These are phyloP conservation scores for Paramyrothecium sp. DNA, from an alignment of 2,329 filamentous ascomycete species.

Conservation along the genomic window DNA sequence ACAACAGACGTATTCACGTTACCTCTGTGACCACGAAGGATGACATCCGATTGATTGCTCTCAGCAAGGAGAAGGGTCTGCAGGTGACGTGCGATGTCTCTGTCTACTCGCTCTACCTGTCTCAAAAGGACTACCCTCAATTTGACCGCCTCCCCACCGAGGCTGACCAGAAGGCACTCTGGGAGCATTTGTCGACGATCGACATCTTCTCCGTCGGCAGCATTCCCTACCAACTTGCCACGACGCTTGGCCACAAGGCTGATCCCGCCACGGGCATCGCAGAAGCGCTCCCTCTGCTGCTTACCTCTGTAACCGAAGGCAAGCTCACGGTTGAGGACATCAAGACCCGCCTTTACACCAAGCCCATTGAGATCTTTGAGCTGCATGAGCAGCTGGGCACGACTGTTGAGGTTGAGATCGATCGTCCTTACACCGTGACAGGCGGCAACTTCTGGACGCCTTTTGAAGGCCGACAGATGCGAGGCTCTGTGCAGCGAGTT, in stretches of 20 bases:
- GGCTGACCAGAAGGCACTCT: constrained; percentile 70
- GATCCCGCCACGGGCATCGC: constrained; percentile 66
- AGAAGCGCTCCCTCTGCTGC: constrained; percentile 70
- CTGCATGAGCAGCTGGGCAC: constrained; percentile 76
- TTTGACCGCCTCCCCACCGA: constrained; percentile 65
- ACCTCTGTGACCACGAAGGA: constrained; percentile 78
- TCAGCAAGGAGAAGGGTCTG: constrained; percentile 79
- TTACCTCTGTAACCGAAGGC: constrained; percentile 74
- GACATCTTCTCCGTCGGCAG: constrained; percentile 80
- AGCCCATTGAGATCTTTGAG: constrained; percentile 79
- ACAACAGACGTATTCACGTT: constrained; percentile 76
- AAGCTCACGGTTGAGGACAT: constrained; percentile 73
- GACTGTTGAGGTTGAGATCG: constrained; percentile 72
- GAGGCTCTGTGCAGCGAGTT: constrained; percentile 70
- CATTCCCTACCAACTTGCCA: constrained; percentile 73
- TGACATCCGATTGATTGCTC: constrained; percentile 72
- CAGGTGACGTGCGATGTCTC: constrained; percentile 81
- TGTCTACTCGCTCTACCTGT: constrained; percentile 76
- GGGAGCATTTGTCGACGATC: constrained; percentile 70
- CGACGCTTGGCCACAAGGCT: constrained; percentile 48
- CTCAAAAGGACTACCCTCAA: constrained; percentile 66
- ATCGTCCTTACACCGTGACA: constrained; percentile 64
- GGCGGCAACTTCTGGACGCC: constrained; percentile 61
- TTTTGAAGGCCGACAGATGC: constrained; percentile 66
- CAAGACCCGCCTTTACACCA: constrained; percentile 69